A percentile compares a stretch with the other conserved stretches of the same genome.
phyloP scores from a whole-genome alignment of 345 rosid species.

The Corchorus olitorius region DNA sequence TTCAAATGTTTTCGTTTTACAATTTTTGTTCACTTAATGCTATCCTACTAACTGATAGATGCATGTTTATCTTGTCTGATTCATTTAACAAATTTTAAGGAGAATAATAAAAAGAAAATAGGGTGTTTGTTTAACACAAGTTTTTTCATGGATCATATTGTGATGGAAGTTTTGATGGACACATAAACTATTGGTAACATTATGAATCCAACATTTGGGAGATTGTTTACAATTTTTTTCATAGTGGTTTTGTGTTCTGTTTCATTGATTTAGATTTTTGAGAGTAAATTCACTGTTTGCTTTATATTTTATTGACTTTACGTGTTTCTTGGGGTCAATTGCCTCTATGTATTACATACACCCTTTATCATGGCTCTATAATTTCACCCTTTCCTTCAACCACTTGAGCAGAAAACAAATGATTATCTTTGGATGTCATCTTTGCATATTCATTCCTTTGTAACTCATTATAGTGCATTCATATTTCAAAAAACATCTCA shows the following conservation, averaged over 20 bases:
- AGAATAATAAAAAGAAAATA: slow-evolving; percentile 2
- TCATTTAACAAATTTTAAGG: neutral
- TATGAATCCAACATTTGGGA: neutral
- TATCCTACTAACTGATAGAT: neutral
- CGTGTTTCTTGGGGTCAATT: neutral
- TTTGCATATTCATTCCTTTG: neutral
- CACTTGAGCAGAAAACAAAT: neutral
- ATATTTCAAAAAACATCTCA: neutral
- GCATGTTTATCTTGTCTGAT: neutral
- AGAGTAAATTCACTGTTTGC: neutral
- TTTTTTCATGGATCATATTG: neutral
- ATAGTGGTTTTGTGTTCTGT: neutral
- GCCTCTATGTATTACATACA: neutral
- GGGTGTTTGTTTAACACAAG: neutral
- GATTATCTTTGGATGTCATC: neutral
- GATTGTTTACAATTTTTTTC: neutral
- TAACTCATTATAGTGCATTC: neutral
- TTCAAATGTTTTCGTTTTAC: neutral
- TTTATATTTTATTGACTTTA: neutral
- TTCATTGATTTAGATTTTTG: neutral
- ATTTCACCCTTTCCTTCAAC: neutral
- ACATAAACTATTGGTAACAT: neutral
- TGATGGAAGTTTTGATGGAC: neutral
- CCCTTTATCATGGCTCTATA: neutral
- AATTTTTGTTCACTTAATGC: neutral